These are phyloP conservation scores for Stephania japonica DNA, from an alignment of 164 flowering plant genomes.

Conservation along the genomic window DNA sequence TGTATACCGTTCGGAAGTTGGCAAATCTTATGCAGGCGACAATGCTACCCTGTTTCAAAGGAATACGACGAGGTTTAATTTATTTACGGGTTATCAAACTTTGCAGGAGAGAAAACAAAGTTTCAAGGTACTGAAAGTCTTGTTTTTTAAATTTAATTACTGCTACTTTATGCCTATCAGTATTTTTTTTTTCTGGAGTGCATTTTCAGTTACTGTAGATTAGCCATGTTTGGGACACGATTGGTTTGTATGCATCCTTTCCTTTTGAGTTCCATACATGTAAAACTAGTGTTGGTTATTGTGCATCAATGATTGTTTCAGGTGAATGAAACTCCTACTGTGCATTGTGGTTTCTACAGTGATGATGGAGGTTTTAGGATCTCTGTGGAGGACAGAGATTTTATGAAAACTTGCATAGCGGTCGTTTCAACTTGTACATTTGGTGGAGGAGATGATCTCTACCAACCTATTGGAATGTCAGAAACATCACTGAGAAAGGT, in stretches of 20 bases:
- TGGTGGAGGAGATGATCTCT: slow-evolving; percentile 99
- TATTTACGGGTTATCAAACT: slow-evolving; percentile 81
- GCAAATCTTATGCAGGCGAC: slow-evolving; percentile 21
- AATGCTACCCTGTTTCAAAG: slow-evolving; percentile 24
- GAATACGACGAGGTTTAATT: slow-evolving; percentile 50
- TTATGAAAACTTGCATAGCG: slow-evolving; percentile 61
- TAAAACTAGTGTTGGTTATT: slow-evolving; percentile 12
- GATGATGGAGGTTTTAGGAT: slow-evolving; percentile 80
- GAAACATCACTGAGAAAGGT: slow-evolving; percentile 74
- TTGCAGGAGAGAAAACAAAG: slow-evolving; percentile 61
- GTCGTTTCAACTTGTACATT: slow-evolving; percentile 96
- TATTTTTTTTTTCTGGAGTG: not conserved
- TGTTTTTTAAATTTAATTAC: slow-evolving; percentile 4
- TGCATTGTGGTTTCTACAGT: slow-evolving; percentile 94
- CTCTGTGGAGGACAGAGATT: slow-evolving; percentile 65
- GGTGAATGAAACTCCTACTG: slow-evolving; percentile 57
- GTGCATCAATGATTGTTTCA: slow-evolving; percentile 28
- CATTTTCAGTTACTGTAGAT: not conserved
- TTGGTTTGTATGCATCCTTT: slow-evolving; percentile 7
- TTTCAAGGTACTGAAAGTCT: slow-evolving; percentile 50
- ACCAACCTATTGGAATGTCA: slow-evolving; percentile 94
- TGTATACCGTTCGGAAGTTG: slow-evolving; percentile 46
- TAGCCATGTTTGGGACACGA: not conserved
- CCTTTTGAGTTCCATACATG: not conserved
- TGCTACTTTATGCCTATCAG: not conserved